Evolutionary conservation across 2,329 filamentous ascomycete species (phyloP).

Genomic region (Pseudodiploospora longispora): DNA sequence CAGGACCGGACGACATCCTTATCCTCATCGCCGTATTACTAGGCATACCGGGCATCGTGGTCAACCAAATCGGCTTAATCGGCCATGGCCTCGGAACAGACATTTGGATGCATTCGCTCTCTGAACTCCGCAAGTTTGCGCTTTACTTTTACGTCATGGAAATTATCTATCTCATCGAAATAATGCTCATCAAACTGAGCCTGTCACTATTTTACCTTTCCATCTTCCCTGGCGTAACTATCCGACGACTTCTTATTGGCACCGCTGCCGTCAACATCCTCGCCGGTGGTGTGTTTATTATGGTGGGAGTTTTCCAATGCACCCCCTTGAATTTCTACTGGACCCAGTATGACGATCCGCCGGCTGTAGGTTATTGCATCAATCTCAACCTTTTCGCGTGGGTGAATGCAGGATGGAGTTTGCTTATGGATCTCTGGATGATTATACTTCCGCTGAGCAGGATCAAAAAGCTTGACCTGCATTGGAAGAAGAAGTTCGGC

Average conservation of each 20-base stretch:
- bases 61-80: constrained; percentile 16
- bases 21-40: constrained; percentile 15
- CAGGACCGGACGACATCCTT: constrained; percentile 23
- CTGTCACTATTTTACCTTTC: constrained; percentile 35
- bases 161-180: constrained; percentile 30
- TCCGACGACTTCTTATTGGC: constrained; percentile 23
- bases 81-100: constrained; percentile 23
- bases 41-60: constrained; percentile 12
- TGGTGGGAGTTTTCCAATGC: constrained; percentile 30
- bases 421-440: constrained; percentile 35
- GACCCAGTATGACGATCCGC: constrained; percentile 32
- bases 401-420: constrained; percentile 33
- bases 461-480: constrained; percentile 24
- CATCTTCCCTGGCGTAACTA: constrained; percentile 27
- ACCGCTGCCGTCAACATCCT: constrained; percentile 23
- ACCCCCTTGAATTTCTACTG: constrained; percentile 32
- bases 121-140: constrained; percentile 17
- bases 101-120: constrained; percentile 22
- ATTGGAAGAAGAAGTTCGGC: constrained; percentile 34
- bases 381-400: constrained; percentile 32
- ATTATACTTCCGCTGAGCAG: constrained; percentile 32
- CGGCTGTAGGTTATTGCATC: constrained; percentile 29
- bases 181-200: constrained; percentile 31
- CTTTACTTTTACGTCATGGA: constrained; percentile 25
- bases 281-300: constrained; percentile 22